These are phyloP conservation scores for Purshia tridentata DNA, from an alignment of 306 rosid species.

Conservation along the genomic window DNA sequence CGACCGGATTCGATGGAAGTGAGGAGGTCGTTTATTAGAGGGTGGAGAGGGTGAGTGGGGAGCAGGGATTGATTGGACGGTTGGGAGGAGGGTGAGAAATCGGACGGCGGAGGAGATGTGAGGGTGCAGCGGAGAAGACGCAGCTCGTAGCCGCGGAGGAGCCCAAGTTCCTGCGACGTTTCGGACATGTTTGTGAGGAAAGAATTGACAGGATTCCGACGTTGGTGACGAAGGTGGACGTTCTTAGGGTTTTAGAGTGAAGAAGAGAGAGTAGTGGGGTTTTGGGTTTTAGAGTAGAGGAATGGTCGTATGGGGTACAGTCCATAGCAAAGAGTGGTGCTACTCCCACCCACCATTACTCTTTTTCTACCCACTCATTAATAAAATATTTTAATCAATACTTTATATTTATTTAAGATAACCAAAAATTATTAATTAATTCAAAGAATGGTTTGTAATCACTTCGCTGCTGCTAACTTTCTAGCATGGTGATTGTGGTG, in stretches of 20 bases:
- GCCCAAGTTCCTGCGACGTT: not conserved
- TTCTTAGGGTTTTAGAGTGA: conserved; percentile 9
- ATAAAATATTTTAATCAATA: no score
- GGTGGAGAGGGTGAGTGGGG: conserved; percentile 22
- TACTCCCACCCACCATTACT: no score
- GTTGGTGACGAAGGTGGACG: not conserved
- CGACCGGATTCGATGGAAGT: conserved; percentile 56
- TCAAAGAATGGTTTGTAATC: no score
- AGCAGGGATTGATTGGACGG: conserved; percentile 15
- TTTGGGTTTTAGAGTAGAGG: not conserved
- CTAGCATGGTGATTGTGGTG: no score
- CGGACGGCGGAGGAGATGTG: conserved; percentile 27
- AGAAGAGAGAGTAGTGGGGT: not conserved
- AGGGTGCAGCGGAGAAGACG: conserved; percentile 77
- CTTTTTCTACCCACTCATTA: no score
- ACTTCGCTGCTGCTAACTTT: no score
- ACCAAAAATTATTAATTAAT: no score
- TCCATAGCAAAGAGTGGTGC: not conserved
- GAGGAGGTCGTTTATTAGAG: conserved; percentile 42
- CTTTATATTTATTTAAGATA: no score
- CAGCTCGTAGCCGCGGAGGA: conserved; percentile 62
- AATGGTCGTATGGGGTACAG: not conserved
- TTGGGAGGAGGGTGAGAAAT: conserved; percentile 8
- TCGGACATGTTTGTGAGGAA: conserved; percentile 16
- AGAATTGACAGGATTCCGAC: not conserved